Percentiles rank a stretch among this genome's conserved stretches.
Evolutionary conservation across 1,284 basidiomycete species (phyloP).

Genomic region (Ganoderma lingzhi): DNA sequence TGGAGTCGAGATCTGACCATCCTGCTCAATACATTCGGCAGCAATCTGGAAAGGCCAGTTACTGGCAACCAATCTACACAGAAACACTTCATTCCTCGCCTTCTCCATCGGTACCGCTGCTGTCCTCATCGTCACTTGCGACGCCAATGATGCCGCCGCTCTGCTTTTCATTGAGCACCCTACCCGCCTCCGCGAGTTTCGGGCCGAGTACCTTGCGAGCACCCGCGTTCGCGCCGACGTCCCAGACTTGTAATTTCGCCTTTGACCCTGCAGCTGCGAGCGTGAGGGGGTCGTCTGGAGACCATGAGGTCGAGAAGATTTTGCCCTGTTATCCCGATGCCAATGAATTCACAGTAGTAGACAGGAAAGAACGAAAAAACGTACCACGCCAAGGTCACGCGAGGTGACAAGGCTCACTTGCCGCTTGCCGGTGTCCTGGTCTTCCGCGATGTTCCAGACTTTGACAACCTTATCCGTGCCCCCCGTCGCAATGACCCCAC

Average conservation of each 20-base stretch:
- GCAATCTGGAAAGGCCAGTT: background rate
- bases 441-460: slow-evolving; percentile 90
- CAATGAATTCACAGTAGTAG: background rate
- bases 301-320: slow-evolving; percentile 91
- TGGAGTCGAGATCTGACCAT: background rate
- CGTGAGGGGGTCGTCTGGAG: slow-evolving; percentile 94
- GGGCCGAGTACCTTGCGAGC: slow-evolving; percentile 81
- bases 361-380: slow-evolving; percentile 43
- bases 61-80: slow-evolving; percentile 5
- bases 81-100: slow-evolving; percentile 28
- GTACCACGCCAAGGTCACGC: slow-evolving; percentile 91
- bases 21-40: background rate
- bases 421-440: slow-evolving; percentile 69
- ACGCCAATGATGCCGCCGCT: slow-evolving; percentile 77
- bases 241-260: slow-evolving; percentile 95
- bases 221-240: slow-evolving; percentile 81
- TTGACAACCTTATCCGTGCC: slow-evolving; percentile 95
- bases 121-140: slow-evolving; percentile 73
- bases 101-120: slow-evolving; percentile 53
- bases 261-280: slow-evolving; percentile 94
- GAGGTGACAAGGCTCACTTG: slow-evolving; percentile 90
- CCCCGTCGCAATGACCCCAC: slow-evolving; percentile 91
- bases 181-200: slow-evolving; percentile 77
- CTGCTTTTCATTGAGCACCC: slow-evolving; percentile 69
- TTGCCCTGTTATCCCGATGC: slow-evolving; percentile 74